phyloP scores from a whole-genome alignment of 208 protist genomes.

The Tritrichomonas musculus region DNA sequence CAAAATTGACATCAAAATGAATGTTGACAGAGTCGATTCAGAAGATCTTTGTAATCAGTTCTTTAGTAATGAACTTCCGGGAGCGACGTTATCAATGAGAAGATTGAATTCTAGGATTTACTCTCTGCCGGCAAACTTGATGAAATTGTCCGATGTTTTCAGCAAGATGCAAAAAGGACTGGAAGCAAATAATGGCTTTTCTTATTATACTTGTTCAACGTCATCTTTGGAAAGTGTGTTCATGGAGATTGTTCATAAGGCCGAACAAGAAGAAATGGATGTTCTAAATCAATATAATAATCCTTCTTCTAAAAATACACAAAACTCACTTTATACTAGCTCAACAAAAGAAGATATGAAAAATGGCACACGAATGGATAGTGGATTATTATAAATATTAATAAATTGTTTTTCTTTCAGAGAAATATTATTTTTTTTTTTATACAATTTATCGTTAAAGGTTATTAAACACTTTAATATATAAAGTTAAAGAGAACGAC shows the following conservation, averaged over 20 bases:
- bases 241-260: slow-evolving; percentile 1
- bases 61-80: neutral
- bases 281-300: neutral
- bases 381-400: neutral
- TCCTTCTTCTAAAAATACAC: neutral
- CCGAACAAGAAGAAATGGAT: neutral
- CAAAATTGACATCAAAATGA: neutral
- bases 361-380: neutral
- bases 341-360: neutral
- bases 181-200: neutral
- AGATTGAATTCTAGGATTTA: neutral
- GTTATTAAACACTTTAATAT: no score
- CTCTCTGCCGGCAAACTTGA: neutral
- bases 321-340: neutral
- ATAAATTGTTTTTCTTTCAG: neutral
- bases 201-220: slow-evolving; percentile 6
- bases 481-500: no score
- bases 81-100: neutral
- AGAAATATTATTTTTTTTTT: neutral
- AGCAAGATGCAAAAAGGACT: neutral
- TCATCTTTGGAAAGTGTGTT: neutral
- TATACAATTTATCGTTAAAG: neutral
- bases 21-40: neutral
- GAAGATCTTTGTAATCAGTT: neutral
- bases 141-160: neutral